Conservation (phyloP, 371 early-diverging fungal genomes). For the Mucor velutinosus region DNA sequence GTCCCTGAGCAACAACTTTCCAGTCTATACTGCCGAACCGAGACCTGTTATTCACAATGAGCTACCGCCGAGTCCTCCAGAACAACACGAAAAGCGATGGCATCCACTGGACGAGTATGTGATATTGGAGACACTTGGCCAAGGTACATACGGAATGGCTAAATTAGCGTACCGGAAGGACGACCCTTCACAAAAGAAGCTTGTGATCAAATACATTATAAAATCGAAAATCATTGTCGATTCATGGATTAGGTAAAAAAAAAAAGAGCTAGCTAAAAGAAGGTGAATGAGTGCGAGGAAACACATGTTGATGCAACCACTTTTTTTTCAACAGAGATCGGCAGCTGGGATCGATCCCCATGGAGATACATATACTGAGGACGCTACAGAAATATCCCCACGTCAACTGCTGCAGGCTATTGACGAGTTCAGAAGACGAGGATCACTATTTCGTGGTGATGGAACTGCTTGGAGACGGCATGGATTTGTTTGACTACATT, state of each 20-base stretch:
- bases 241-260: constrained; percentile 51
- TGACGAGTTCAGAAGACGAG: constrained; percentile 64
- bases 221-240: constrained; percentile 69
- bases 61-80: neutral
- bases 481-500: constrained; percentile 80
- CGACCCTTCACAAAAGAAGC: constrained; percentile 42
- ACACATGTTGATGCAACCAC: neutral
- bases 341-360: constrained; percentile 63
- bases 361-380: constrained; percentile 71
- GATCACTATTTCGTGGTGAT: constrained; percentile 71
- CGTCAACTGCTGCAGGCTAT: constrained; percentile 63
- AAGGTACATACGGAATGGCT: constrained; percentile 76
- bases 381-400: constrained; percentile 60
- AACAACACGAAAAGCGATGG: constrained; percentile 1
- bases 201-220: constrained; percentile 73
- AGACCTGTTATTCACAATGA: neutral
- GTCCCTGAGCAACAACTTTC: neutral
- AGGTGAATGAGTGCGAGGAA: neutral
- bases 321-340: constrained; percentile 48
- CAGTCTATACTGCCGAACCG: neutral
- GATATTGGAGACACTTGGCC: constrained; percentile 61
- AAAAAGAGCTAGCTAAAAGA: neutral
- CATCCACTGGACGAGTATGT: constrained; percentile 56
- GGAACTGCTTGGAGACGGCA: constrained; percentile 63
- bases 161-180: constrained; percentile 54